Percentiles rank a stretch among this genome's conserved stretches.
Evolutionary conservation across 345 rosid genomes (phyloP).

Genomic region (Gossypium longicalyx): DNA sequence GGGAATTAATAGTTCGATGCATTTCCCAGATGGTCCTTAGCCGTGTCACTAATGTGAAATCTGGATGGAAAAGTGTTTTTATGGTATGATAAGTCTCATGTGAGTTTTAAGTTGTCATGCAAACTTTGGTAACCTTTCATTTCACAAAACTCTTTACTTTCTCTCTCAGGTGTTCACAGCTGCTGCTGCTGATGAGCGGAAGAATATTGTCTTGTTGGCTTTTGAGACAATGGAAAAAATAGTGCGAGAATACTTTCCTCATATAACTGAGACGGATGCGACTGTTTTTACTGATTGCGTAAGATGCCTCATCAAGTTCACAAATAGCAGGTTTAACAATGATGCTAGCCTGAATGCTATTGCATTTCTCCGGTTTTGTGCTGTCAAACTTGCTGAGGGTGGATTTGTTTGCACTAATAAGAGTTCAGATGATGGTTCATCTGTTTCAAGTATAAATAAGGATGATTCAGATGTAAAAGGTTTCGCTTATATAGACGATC

Average conservation of each 20-base stretch:
- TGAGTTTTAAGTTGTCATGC: constrained; percentile 8
- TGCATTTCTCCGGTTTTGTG: constrained; percentile 95
- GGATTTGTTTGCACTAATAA: constrained; percentile 70
- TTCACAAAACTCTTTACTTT: constrained; percentile 14
- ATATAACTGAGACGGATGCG: constrained; percentile 91
- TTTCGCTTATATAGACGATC: constrained; percentile 57
- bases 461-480: constrained; percentile 33
- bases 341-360: constrained; percentile 97
- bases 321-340: constrained; percentile 78
- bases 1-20: constrained; percentile 90
- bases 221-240: constrained; percentile 96
- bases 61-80: constrained; percentile 99
- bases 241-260: constrained; percentile 89
- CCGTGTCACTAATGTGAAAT: constrained; percentile 89
- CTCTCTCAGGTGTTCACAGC: constrained; percentile 65
- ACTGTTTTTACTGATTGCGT: constrained; percentile 92
- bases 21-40: constrained; percentile 98
- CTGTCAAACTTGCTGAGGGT: constrained; percentile 89
- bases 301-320: constrained; percentile 89
- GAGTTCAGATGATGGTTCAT: constrained; percentile 37
- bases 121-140: constrained; percentile 10
- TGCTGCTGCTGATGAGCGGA: constrained; percentile 91
- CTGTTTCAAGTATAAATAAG: constrained; percentile 29
- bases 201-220: constrained; percentile 81
- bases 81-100: constrained; percentile 45